Evolutionary conservation across 805 yeast species (phyloP).

Genomic region (Yarrowia sp.): DNA sequence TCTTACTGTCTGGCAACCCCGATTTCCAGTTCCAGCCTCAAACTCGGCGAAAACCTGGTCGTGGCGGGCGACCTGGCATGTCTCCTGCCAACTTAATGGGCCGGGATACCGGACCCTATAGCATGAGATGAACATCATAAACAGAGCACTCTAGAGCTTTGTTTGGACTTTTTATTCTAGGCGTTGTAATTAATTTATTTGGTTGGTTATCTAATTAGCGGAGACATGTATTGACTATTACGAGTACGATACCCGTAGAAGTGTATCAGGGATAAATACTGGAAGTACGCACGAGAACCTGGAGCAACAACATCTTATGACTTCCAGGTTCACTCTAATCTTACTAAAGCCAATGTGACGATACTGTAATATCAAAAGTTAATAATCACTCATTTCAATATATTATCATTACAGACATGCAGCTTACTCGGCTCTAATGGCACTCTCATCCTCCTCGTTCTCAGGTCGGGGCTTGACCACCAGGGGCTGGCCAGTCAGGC

Average conservation of each 20-base stretch:
- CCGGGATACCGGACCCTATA: slow-evolving; percentile 29
- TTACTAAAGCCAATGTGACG: no score
- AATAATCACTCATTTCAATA: slow-evolving; percentile 5
- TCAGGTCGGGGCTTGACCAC: slow-evolving; percentile 74
- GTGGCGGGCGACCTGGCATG: slow-evolving; percentile 11
- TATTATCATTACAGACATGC: slow-evolving; percentile 24
- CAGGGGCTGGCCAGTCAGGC: slow-evolving; percentile 89
- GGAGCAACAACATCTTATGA: no score
- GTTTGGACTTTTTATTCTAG: slow-evolving; percentile 10
- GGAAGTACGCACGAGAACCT: no score
- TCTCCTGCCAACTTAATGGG: slow-evolving; percentile 27
- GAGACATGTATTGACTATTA: no score
- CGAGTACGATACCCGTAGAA: no score
- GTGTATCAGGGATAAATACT: no score
- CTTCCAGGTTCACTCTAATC: no score
- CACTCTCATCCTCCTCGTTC: slow-evolving; percentile 44
- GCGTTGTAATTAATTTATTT: slow-evolving; percentile 22
- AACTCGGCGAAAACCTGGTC: background rate
- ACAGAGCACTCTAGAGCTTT: background rate
- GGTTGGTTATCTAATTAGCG: slow-evolving; percentile 16
- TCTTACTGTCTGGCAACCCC: slow-evolving; percentile 5
- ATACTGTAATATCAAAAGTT: no score
- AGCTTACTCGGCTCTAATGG: slow-evolving; percentile 25
- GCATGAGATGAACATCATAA: slow-evolving; percentile 13
- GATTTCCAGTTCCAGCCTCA: slow-evolving; percentile 16